A percentile compares a stretch with the other conserved stretches of the same genome.
Evolutionary conservation across 331 rosid genomes (phyloP).

Genomic region (Telfairia occidentalis): DNA sequence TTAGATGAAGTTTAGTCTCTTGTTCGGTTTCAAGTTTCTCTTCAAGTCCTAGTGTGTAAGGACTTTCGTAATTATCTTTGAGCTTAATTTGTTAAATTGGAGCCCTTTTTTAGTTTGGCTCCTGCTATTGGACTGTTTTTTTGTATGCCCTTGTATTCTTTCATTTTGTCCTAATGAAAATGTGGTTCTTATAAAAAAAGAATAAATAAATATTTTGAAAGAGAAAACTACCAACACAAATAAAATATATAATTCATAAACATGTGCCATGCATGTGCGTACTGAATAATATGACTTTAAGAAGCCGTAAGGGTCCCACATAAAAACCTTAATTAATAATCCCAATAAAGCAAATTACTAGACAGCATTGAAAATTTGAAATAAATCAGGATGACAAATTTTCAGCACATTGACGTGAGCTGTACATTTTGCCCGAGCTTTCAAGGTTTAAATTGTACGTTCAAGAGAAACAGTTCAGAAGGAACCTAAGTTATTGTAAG

Average conservation of each 20-base stretch:
- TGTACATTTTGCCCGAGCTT: not conserved
- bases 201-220: not conserved
- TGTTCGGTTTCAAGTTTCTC: no score
- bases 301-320: not conserved
- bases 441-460: not conserved
- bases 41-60: no score
- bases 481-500: constrained; percentile 85
- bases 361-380: no score
- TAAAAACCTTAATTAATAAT: not conserved
- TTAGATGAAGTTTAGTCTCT: no score
- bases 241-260: not conserved
- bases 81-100: no score
- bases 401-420: not conserved
- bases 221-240: not conserved
- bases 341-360: not conserved
- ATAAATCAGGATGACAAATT: not conserved
- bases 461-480: constrained; percentile 5
- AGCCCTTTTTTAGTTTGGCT: no score
- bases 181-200: no score
- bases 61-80: no score
- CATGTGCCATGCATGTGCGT: not conserved
- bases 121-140: no score
- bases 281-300: not conserved
- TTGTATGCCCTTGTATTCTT: no score
- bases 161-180: no score